A percentile compares a stretch with the other conserved stretches of the same genome.
Conservation (phyloP, 2,329 filamentous ascomycete genomes). For the Cladosporium colombiae region DNA sequence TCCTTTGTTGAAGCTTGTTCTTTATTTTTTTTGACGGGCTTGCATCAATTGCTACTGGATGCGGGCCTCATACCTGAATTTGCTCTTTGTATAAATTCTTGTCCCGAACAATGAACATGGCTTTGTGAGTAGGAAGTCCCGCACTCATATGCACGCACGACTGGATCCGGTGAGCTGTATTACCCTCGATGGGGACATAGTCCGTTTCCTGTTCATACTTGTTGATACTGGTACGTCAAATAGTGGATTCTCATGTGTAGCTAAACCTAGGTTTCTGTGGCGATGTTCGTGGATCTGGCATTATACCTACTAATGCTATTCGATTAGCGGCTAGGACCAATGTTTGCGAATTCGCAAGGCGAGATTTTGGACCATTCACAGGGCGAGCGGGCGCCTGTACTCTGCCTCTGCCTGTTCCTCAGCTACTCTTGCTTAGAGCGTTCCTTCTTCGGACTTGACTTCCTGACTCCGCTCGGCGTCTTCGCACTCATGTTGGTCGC, state of each 20-base stretch:
- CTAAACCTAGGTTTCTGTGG: neutral
- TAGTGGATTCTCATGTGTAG: neutral
- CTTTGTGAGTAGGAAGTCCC: neutral
- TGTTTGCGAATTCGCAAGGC: neutral
- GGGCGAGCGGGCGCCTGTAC: neutral
- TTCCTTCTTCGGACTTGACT: neutral
- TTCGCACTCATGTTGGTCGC: neutral
- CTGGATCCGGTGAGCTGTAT: neutral
- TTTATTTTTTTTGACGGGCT: neutral
- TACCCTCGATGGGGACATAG: neutral
- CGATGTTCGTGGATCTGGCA: neutral
- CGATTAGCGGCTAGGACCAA: neutral
- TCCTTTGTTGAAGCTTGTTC: neutral
- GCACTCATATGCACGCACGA: neutral
- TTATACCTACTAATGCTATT: neutral
- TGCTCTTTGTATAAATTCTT: neutral
- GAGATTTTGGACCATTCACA: neutral
- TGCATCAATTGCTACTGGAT: neutral
- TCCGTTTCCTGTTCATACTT: neutral
- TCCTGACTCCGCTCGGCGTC: neutral
- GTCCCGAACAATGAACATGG: neutral
- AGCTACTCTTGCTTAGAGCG: neutral
- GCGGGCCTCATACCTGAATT: slow-evolving; percentile 13
- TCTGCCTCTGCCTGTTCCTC: neutral
- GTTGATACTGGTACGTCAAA: neutral